Conservation (phyloP, 2,329 filamentous ascomycete genomes). For the Neopestalotiopsis rosae region DNA sequence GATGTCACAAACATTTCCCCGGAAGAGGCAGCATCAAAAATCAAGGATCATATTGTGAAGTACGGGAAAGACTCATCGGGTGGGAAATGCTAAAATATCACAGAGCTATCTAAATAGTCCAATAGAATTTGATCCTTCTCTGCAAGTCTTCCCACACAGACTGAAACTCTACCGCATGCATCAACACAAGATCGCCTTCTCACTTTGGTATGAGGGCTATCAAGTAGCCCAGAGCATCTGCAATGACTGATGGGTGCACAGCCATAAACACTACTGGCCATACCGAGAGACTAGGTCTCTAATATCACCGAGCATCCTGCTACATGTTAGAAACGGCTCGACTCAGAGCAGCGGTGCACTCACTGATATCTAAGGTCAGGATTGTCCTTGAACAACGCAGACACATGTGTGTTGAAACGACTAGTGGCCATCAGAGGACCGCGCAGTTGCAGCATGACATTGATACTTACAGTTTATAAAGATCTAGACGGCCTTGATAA, state of each 20-base stretch:
- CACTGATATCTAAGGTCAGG: neutral
- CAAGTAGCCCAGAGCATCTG: too few species aligned
- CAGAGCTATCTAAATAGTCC: too few species aligned
- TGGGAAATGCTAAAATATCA: too few species aligned
- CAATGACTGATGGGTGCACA: too few species aligned
- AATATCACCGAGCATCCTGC: neutral
- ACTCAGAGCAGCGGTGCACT: neutral
- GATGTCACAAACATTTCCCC: neutral
- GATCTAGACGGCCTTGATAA: conserved; percentile 14
- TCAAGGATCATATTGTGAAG: neutral
- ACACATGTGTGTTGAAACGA: conserved; percentile 4
- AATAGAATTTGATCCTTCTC: too few species aligned
- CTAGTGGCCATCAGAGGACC: neutral
- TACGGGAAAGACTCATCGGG: too few species aligned
- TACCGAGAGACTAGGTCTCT: neutral
- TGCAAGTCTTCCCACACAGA: too few species aligned
- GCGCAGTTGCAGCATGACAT: neutral
- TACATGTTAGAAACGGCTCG: neutral
- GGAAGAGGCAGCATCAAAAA: neutral
- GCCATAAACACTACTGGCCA: neutral
- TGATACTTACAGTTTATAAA: conserved; percentile 5
- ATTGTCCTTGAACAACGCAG: neutral
- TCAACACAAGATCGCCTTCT: too few species aligned
- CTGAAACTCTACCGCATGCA: too few species aligned
- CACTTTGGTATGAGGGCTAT: too few species aligned